Evolutionary conservation across 352 stramenopile genomes (phyloP).

Genomic region (Globisporangium parvum): DNA sequence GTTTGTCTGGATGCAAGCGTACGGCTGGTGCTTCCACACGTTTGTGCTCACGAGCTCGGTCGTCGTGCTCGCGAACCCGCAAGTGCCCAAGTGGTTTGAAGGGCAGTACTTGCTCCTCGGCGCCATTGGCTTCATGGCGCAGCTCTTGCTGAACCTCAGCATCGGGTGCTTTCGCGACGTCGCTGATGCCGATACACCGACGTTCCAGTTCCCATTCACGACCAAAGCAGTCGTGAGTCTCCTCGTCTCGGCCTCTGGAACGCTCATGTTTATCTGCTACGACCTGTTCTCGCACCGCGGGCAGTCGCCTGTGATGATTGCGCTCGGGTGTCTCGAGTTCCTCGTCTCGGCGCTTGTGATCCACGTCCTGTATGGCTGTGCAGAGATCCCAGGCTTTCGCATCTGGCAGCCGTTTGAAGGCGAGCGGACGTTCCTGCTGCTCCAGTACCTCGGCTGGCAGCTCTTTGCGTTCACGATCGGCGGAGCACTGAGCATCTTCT

Average conservation of each 20-base stretch:
- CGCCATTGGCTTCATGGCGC: constrained; percentile 40
- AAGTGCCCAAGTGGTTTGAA: constrained; percentile 35
- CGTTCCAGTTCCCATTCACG: constrained; percentile 25
- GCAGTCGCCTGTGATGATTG: constrained; percentile 28
- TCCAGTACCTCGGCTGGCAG: constrained; percentile 59
- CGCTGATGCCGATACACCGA: constrained; percentile 2
- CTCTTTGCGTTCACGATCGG: constrained; percentile 39
- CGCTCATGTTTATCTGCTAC: constrained; percentile 37
- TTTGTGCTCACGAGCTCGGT: constrained; percentile 34
- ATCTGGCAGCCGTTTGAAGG: constrained; percentile 58
- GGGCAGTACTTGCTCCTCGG: constrained; percentile 53
- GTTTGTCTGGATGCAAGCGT: constrained; percentile 63
- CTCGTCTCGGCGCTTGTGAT: constrained; percentile 36
- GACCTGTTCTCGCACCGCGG: constrained; percentile 28
- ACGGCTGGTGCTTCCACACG: constrained; percentile 47
- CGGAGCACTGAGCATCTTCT: constrained; percentile 29
- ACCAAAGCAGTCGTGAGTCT: constrained; percentile 48
- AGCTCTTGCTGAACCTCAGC: constrained; percentile 54
- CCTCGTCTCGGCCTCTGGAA: constrained; percentile 32
- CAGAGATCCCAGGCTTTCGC: constrained; percentile 37
- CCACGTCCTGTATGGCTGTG: constrained; percentile 42
- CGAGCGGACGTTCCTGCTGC: constrained; percentile 41
- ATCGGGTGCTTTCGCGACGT: constrained; percentile 36
- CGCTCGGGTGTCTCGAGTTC: constrained; percentile 31
- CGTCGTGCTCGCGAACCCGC: constrained; percentile 38